Evolutionary conservation across 225 moss, liverwort and hornwort genomes (phyloP).

Genomic region (Sphagnum tenellum): DNA sequence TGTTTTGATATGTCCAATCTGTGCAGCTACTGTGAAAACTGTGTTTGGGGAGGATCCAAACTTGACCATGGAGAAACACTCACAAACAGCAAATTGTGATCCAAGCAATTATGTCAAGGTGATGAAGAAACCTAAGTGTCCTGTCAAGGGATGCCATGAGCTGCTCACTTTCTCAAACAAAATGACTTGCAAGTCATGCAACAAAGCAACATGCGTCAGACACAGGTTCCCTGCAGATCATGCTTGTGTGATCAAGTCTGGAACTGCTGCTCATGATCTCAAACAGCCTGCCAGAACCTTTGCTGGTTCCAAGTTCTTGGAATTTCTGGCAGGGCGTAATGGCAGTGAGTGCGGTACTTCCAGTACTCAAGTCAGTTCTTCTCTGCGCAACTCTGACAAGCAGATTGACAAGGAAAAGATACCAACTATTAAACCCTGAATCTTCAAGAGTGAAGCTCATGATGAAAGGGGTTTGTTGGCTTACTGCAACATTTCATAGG

Average conservation of each 20-base stretch:
- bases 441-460: too few relatives aligned
- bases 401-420: constrained; percentile 38
- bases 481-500: too few relatives aligned
- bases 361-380: constrained; percentile 24
- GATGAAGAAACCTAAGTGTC: constrained; percentile 58
- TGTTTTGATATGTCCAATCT: constrained; percentile 57
- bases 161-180: constrained; percentile 82
- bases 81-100: constrained; percentile 27
- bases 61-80: constrained; percentile 58
- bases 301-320: constrained; percentile 35
- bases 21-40: constrained; percentile 46
- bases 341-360: constrained; percentile 38
- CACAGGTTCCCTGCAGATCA: constrained; percentile 79
- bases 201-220: constrained; percentile 55
- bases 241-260: constrained; percentile 16
- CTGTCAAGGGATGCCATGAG: constrained; percentile 69
- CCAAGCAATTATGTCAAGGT: constrained; percentile 36
- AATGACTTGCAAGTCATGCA: constrained; percentile 74
- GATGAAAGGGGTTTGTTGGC: too few relatives aligned
- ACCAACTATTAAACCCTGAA: too few relatives aligned
- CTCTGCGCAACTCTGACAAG: constrained; percentile 33
- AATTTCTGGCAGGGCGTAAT: constrained; percentile 18
- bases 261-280: neutral
- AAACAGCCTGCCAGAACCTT: constrained; percentile 17
- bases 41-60: constrained; percentile 53